Conservation (phyloP, 164 flowering plant genomes). For the Chimonanthus salicifolius region DNA sequence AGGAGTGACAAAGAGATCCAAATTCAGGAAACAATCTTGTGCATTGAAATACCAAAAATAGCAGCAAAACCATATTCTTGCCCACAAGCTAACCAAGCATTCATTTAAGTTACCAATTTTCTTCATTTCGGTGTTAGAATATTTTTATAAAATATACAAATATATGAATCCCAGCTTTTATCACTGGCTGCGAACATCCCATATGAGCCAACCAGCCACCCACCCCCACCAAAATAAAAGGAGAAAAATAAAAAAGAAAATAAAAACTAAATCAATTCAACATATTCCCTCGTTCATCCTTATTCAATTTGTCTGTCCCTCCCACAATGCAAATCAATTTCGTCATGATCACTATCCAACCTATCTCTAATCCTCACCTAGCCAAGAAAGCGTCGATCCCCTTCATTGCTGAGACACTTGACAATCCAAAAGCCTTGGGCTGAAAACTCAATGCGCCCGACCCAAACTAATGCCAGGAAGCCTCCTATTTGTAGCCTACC, state of each 20-base stretch:
- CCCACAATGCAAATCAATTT: neutral
- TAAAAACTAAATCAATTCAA: neutral
- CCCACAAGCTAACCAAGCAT: neutral
- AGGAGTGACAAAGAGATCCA: too few relatives aligned
- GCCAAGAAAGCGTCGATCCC: too few relatives aligned
- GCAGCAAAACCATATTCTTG: too few relatives aligned
- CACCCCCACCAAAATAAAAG: neutral
- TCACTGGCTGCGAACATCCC: neutral
- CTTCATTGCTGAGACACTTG: too few relatives aligned
- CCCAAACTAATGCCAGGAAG: conserved; percentile 40
- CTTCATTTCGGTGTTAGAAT: neutral
- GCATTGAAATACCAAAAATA: too few relatives aligned
- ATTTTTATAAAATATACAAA: neutral
- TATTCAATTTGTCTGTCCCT: neutral
- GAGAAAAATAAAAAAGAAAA: too few relatives aligned
- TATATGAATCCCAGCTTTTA: neutral
- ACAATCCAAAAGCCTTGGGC: too few relatives aligned
- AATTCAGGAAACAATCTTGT: too few relatives aligned
- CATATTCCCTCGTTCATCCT: neutral
- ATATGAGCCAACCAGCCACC: too few relatives aligned
- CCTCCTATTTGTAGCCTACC: conserved; percentile 38
- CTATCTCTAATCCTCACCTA: too few relatives aligned
- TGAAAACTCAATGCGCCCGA: neutral
- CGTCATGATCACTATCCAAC: neutral
- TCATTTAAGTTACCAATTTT: neutral